Base-by-base conservation (phyloP, 2,329 filamentous ascomycete genomes). In the Fusarium sp. region DNA sequence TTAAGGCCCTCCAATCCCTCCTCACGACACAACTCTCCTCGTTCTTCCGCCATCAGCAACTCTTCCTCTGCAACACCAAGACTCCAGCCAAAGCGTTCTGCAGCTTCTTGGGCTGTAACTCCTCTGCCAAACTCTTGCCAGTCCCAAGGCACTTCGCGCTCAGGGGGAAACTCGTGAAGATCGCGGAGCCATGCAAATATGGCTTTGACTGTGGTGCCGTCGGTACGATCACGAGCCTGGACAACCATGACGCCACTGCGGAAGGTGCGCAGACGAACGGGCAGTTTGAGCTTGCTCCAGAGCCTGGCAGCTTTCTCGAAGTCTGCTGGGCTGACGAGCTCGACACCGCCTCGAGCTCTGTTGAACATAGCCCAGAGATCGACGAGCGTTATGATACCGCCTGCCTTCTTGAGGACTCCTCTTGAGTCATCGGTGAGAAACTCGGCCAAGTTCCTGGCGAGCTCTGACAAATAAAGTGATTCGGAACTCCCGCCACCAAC, bases 301-400 rank as follows among this genome's bases (percentile, higher is more conserved):
- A 97, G 86, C 44, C 90, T 88, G 0, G 94, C 94, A 3, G 96
- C 96, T 79, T 95, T 96, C 79, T 96, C 93, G 77, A 99, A 97
- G 79, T 99, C 96, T 24, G 91, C 86, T 0, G 96, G 96, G 74
- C 94, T 97, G 57, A 98, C 93, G 22, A 99, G 89, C 82, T 99
- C 96, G 22, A 99, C 96, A 13, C 96, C 96, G 58, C 96, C 96
- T 61, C 96, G 90, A 36, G 94, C 94, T 39, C 96, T 90, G 82
- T 99, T 99, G 85, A 98, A 98, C 73, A 97, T 90, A 35, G 95
- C 94, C 95, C 95, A 98, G 1, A 98, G 87, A 79, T 98, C 95
- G 18, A 98, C 94, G 3, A 98, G 86, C 42, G 91, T 96, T 80
- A 98, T 93, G 76, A 97, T 96, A 4, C 95, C 95, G 10, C 95